phyloP scores from a whole-genome alignment of 768 basidiomycete species.

The Calocera viscosa region DNA sequence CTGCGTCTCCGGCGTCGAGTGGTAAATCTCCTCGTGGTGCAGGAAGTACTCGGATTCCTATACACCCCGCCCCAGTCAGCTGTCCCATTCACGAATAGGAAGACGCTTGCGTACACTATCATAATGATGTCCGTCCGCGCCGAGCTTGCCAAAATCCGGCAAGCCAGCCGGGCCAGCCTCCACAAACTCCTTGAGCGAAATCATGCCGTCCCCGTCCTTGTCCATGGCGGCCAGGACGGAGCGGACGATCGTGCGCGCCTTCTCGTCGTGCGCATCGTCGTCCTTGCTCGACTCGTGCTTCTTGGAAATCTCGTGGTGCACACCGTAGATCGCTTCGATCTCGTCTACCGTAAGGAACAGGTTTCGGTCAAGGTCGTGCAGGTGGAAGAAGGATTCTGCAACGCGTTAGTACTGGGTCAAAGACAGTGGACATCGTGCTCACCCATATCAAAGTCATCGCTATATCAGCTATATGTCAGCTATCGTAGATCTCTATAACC shows the following conservation, averaged over 20 bases:
- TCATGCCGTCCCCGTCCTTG: conserved; percentile 55
- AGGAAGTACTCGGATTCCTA: conserved; percentile 61
- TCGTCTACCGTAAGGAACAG: conserved; percentile 75
- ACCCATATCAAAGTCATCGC: background rate
- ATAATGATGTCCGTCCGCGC: conserved; percentile 88
- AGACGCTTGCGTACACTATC: conserved; percentile 36
- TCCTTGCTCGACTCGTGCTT: conserved; percentile 59
- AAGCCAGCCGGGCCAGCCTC: conserved; percentile 59
- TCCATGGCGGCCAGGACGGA: conserved; percentile 61
- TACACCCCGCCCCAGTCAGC: background rate
- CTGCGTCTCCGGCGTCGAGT: conserved; percentile 93
- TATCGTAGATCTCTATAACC: background rate
- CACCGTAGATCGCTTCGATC: conserved; percentile 91
- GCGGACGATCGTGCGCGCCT: conserved; percentile 65
- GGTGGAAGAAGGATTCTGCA: conserved; percentile 75
- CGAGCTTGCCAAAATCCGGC: conserved; percentile 71
- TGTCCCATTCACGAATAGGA: background rate
- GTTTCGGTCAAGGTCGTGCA: conserved; percentile 90
- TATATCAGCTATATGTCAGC: background rate
- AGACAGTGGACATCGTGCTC: conserved; percentile 17
- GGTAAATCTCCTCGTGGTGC: conserved; percentile 83
- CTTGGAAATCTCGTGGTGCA: conserved; percentile 81
- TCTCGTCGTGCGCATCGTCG: conserved; percentile 63
- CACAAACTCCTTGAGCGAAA: conserved; percentile 59
- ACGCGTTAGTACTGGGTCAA: conserved; percentile 18